Conservation (phyloP, 352 stramenopile genomes). For the Phytophthora citrophthora region DNA sequence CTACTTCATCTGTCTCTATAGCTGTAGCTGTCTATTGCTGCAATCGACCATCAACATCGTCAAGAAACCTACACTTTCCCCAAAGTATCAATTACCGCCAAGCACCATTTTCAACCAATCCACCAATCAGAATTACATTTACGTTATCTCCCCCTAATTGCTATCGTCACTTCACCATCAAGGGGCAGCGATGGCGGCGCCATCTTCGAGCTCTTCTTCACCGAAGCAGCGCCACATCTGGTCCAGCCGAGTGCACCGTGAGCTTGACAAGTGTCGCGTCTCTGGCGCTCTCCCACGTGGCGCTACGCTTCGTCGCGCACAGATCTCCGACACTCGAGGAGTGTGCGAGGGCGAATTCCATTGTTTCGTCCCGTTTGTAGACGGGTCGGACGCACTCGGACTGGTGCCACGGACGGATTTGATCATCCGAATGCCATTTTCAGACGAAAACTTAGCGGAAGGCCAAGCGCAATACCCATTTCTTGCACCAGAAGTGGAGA, state of each 20-base stretch:
- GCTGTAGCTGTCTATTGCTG: neutral
- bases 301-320: conserved; percentile 50
- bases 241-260: conserved; percentile 70
- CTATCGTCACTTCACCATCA: conserved; percentile 20
- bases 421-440: conserved; percentile 68
- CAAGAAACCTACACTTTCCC: no score
- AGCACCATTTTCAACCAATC: conserved; percentile 23
- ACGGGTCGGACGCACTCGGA: conserved; percentile 68
- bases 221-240: conserved; percentile 70
- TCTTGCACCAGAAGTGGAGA: conserved; percentile 51
- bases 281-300: conserved; percentile 38
- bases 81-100: neutral
- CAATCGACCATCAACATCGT: no score
- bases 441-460: conserved; percentile 17
- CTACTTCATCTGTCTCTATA: neutral
- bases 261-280: conserved; percentile 73
- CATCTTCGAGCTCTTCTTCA: conserved; percentile 12
- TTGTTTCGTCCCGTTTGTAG: conserved; percentile 79
- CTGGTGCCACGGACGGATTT: conserved; percentile 69
- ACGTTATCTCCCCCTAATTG: conserved; percentile 11
- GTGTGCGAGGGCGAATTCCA: conserved; percentile 64
- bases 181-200: conserved; percentile 26
- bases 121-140: conserved; percentile 18
- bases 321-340: conserved; percentile 56
- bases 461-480: conserved; percentile 70